Percentiles rank a stretch among this genome's conserved stretches.
Conservation (phyloP, 805 yeast species). For the Pichia insulana region DNA sequence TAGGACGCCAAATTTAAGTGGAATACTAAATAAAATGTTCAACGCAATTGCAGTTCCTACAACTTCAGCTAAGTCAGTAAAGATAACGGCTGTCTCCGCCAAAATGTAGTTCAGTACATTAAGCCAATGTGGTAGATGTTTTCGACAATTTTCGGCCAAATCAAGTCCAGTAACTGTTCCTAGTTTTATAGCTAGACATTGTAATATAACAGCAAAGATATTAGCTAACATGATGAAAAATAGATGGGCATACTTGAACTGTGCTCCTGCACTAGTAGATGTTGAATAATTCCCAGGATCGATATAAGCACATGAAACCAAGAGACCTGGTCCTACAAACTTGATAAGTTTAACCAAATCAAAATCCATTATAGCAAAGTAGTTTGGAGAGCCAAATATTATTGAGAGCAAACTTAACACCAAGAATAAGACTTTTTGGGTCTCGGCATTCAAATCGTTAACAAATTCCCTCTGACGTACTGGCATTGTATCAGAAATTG, state of each 20-base stretch:
- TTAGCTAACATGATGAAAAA: slow-evolving; percentile 72
- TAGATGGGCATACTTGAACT: slow-evolving; percentile 62
- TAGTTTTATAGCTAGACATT: slow-evolving; percentile 71
- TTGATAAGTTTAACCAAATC: slow-evolving; percentile 41
- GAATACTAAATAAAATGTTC: slow-evolving; percentile 66
- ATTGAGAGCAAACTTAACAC: no score
- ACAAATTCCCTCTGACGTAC: no score
- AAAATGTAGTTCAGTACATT: slow-evolving; percentile 55
- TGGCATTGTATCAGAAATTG: no score
- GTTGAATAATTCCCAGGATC: slow-evolving; percentile 94
- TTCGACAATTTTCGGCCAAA: slow-evolving; percentile 75
- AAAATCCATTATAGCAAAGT: slow-evolving; percentile 3
- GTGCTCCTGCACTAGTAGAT: slow-evolving; percentile 82
- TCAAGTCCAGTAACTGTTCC: slow-evolving; percentile 89
- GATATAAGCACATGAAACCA: slow-evolving; percentile 85
- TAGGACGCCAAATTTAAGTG: slow-evolving; percentile 65
- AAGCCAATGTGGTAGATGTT: slow-evolving; percentile 58
- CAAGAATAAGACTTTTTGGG: no score
- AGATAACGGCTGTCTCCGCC: slow-evolving; percentile 82
- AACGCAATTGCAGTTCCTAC: slow-evolving; percentile 88
- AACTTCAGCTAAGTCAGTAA: slow-evolving; percentile 90
- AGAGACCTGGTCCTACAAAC: slow-evolving; percentile 81
- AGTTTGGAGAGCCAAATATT: no score
- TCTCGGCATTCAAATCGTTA: no score
- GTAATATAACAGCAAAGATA: slow-evolving; percentile 74